Percentiles rank a stretch among this genome's conserved stretches.
These are phyloP conservation scores for Penicillium sp. DNA, from an alignment of 2,329 filamentous ascomycete genomes.

Conservation along the genomic window DNA sequence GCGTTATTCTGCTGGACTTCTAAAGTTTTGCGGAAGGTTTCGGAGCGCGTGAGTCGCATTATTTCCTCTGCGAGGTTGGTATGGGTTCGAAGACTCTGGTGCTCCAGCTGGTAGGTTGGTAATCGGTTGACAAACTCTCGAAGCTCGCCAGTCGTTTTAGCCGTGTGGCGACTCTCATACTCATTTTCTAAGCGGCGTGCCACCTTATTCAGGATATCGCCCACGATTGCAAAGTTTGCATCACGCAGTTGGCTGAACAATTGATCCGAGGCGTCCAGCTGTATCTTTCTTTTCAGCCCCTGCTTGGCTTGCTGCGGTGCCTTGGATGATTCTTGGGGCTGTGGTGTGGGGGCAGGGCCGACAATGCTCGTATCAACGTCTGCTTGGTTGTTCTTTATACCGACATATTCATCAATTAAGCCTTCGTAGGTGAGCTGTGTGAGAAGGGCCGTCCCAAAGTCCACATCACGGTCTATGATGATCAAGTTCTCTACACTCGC, in stretches of 20 bases:
- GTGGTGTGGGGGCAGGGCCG: constrained; percentile 60
- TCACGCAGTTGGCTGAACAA: constrained; percentile 85
- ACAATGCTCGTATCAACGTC: constrained; percentile 90
- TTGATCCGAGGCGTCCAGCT: constrained; percentile 83
- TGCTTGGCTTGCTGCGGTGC: constrained; percentile 51
- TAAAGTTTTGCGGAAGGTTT: constrained; percentile 80
- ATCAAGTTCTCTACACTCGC: constrained; percentile 85
- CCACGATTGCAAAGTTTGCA: constrained; percentile 93
- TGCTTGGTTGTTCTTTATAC: constrained; percentile 86
- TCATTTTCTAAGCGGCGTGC: constrained; percentile 81
- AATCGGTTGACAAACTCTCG: constrained; percentile 94
- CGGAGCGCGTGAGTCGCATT: constrained; percentile 84
- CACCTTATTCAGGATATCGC: constrained; percentile 81
- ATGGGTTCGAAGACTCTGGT: constrained; percentile 87
- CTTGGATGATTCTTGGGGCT: constrained; percentile 55
- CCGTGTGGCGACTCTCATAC: constrained; percentile 81
- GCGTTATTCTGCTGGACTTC: constrained; percentile 96
- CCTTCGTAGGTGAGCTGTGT: constrained; percentile 97
- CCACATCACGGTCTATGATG: constrained; percentile 91
- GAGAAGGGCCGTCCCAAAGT: constrained; percentile 85
- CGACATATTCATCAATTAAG: constrained; percentile 87
- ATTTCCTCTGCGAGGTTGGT: constrained; percentile 92
- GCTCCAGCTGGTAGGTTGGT: constrained; percentile 87
- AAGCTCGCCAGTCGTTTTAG: constrained; percentile 85
- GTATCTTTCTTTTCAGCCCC: constrained; percentile 80